A percentile compares a stretch with the other conserved stretches of the same genome.
Evolutionary conservation across 73 alveolate species (phyloP).

Genomic region (Urostyla sp.): DNA sequence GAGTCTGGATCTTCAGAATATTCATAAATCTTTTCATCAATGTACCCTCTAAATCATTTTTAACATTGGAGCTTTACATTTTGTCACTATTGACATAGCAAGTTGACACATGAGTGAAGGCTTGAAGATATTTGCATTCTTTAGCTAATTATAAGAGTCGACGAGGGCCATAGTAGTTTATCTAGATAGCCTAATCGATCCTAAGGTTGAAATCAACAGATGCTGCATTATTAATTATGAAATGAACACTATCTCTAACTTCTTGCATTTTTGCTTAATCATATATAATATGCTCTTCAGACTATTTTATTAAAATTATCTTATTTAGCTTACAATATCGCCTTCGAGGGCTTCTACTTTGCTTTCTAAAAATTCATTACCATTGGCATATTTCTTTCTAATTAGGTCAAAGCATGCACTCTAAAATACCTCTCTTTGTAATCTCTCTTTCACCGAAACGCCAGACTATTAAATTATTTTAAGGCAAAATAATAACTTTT

Average conservation of each 20-base stretch:
- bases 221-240: constrained; percentile 72
- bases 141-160: constrained; percentile 44
- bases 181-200: constrained; percentile 52
- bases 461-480: constrained; percentile 13
- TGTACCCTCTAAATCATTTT: constrained; percentile 64
- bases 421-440: constrained; percentile 40
- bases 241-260: constrained; percentile 30
- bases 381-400: not conserved
- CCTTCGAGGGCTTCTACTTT: constrained; percentile 64
- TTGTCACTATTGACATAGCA: constrained; percentile 62
- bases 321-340: constrained; percentile 50
- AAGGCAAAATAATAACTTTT: constrained; percentile 1
- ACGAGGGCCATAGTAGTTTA: constrained; percentile 56
- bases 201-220: constrained; percentile 61
- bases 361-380: constrained; percentile 39
- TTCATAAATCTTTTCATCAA: constrained; percentile 89
- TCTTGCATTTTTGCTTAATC: not conserved
- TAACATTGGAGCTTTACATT: no score
- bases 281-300: constrained; percentile 18
- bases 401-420: constrained; percentile 26
- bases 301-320: not conserved
- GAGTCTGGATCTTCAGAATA: constrained; percentile 58
- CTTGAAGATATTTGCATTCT: constrained; percentile 46
- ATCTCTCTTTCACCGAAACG: constrained; percentile 45
- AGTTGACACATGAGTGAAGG: constrained; percentile 65